phyloP scores from a whole-genome alignment of 2,329 filamentous ascomycete species.

The Byssothecium circinans region DNA sequence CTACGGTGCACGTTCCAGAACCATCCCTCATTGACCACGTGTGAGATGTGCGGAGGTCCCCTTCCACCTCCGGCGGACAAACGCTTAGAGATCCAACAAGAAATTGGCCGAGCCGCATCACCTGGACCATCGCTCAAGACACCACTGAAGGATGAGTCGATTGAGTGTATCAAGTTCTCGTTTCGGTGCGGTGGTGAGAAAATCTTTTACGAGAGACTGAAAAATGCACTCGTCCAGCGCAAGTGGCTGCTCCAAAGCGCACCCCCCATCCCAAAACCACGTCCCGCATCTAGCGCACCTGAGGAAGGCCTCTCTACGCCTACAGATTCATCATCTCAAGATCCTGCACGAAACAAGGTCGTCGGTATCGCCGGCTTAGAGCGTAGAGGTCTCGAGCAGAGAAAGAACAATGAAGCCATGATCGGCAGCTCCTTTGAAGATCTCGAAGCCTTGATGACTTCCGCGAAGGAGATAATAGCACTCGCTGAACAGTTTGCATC shows the following conservation, averaged over 20 bases:
- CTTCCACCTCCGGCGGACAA: constrained; percentile 58
- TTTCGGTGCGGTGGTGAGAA: constrained; percentile 89
- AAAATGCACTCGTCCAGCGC: constrained; percentile 82
- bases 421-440: constrained; percentile 96
- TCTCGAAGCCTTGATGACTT: constrained; percentile 94
- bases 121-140: constrained; percentile 68
- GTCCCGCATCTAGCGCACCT: constrained; percentile 39
- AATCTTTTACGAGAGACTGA: constrained; percentile 85
- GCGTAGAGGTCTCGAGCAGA: constrained; percentile 77
- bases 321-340: constrained; percentile 19
- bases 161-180: constrained; percentile 84
- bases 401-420: constrained; percentile 89
- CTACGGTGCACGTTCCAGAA: constrained; percentile 93
- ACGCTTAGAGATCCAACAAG: constrained; percentile 45
- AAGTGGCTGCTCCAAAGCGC: constrained; percentile 95
- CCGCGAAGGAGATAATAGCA: constrained; percentile 92
- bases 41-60: constrained; percentile 87
- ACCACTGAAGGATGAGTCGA: constrained; percentile 59
- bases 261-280: constrained; percentile 76
- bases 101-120: constrained; percentile 64
- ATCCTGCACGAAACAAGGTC: constrained; percentile 54
- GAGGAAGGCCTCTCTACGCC: constrained; percentile 29
- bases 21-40: constrained; percentile 80
- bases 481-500: constrained; percentile 85
- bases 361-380: constrained; percentile 93